Evolutionary conservation across 108 stramenopile genomes (phyloP), one percentile per base, ranked within the genome.

Genomic region (Epipyxis sp.): DNA sequence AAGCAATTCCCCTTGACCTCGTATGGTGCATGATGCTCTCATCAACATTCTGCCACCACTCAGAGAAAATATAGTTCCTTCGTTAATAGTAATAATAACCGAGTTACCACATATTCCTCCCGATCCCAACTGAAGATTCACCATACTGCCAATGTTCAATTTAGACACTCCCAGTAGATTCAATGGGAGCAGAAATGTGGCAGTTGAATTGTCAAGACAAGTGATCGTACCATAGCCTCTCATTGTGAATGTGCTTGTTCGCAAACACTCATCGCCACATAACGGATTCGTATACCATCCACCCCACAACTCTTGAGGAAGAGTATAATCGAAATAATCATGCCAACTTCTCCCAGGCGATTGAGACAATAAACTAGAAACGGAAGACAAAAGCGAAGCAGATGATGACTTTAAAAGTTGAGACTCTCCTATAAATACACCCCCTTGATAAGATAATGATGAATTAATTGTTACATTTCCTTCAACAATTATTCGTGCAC

Each of bases 231-330:
- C 16, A 10, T 13, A 10, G 34, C 13, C 6, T 37, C 6, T 6
- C 6, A 10, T 3, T 13, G 27, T 39, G 27, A 74, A 29, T 3
- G 43, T 13, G 27, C 27, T 57, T 3, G 71, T 46, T 34, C 32
- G 29, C 3, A 10, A 10, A 37, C 71, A 74, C 6, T 27, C 25
- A 29, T 74, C 71, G 3, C 34, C 71, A 37, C 71, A 74, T 27
- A 74, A 57, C 6, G 71, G 71, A 39, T 74, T 74, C 3, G 42
- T 27, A 37, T 74, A 74, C 71, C 46, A 74, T 27, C 71, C 71
- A 10, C 25, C 13, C 3, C 71, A 42, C 34, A 74, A 42, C 20
- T 6, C 44, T 34, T 13, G 10, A 37, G 34, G 10, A 27, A 74
- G n/a, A 6, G 37, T 13, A 10, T 13, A 39, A 37, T 27, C 71